Percentiles rank a stretch among this genome's conserved stretches.
Conservation (phyloP, 495 filamentous ascomycete species). For the Penicillium cinerascens region DNA sequence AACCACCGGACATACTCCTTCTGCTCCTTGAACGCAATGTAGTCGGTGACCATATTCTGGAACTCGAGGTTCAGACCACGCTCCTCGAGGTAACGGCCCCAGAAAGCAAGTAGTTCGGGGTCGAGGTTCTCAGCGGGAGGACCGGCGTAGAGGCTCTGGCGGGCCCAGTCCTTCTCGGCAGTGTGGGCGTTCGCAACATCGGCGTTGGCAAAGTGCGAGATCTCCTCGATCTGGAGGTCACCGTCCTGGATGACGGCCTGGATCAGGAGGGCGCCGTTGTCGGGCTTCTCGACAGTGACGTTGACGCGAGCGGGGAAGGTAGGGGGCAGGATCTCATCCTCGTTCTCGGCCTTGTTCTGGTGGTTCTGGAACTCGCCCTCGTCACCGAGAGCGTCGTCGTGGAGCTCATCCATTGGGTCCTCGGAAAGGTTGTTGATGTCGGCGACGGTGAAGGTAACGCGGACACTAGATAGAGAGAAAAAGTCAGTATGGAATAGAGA, state of each 20-base stretch:
- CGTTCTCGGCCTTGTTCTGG: constrained; percentile 56
- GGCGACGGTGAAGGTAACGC: constrained; percentile 86
- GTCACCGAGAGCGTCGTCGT: constrained; percentile 44
- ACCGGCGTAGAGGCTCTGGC: constrained; percentile 80
- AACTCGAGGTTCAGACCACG: constrained; percentile 84
- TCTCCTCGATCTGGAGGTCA: constrained; percentile 82
- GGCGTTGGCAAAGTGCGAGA: constrained; percentile 77
- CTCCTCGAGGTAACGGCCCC: constrained; percentile 94
- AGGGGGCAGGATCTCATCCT: constrained; percentile 48
- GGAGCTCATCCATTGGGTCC: constrained; percentile 48
- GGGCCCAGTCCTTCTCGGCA: constrained; percentile 63
- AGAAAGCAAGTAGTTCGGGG: constrained; percentile 85
- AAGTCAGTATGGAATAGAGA: constrained; percentile 6
- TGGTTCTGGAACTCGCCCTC: constrained; percentile 52
- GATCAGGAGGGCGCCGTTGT: constrained; percentile 76
- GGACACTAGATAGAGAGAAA: constrained; percentile 57
- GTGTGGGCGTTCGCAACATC: constrained; percentile 64
- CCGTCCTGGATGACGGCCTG: constrained; percentile 87
- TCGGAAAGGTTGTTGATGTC: constrained; percentile 75
- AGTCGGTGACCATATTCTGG: constrained; percentile 89
- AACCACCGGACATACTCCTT: constrained; percentile 94
- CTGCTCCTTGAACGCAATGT: constrained; percentile 98
- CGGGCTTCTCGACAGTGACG: constrained; percentile 80
- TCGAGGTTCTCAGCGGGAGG: constrained; percentile 93
- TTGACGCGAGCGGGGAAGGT: constrained; percentile 80